Conservation (phyloP, 163 green algal species). For the Scenedesmus sp. region DNA sequence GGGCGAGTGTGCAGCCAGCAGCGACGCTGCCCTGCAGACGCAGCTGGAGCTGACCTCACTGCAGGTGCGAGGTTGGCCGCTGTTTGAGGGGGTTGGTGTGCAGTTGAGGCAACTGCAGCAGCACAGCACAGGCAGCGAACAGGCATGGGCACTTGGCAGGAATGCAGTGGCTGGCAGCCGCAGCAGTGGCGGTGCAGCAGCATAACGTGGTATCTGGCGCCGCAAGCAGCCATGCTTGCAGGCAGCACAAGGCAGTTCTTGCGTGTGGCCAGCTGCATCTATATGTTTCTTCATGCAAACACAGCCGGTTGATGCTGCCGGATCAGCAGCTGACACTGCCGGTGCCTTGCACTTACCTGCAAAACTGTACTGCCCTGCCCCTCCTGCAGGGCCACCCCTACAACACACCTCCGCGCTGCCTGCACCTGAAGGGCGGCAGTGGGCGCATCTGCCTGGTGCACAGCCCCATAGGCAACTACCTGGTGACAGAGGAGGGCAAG, state of each 20-base stretch:
- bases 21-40: not conserved
- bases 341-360: not conserved
- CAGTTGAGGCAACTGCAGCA: not conserved
- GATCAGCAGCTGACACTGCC: not conserved
- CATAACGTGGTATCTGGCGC: not conserved
- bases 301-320: not conserved
- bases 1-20: conserved; percentile 42
- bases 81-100: not conserved
- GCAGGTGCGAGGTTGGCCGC: not conserved
- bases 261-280: not conserved
- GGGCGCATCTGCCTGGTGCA: conserved; percentile 46
- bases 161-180: not conserved
- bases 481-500: not conserved
- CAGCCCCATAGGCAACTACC: conserved; percentile 33
- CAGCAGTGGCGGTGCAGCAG: not conserved
- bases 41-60: conserved; percentile 23
- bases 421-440: conserved; percentile 33
- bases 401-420: conserved; percentile 37
- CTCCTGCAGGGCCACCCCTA: conserved; percentile 30
- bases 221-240: not conserved
- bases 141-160: too few species aligned
- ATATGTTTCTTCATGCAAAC: too few species aligned
- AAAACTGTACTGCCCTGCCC: not conserved
- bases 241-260: not conserved
- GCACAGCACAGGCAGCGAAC: not conserved